Conservation (phyloP, 2,329 filamentous ascomycete species). For the Talaromyces sp. region DNA sequence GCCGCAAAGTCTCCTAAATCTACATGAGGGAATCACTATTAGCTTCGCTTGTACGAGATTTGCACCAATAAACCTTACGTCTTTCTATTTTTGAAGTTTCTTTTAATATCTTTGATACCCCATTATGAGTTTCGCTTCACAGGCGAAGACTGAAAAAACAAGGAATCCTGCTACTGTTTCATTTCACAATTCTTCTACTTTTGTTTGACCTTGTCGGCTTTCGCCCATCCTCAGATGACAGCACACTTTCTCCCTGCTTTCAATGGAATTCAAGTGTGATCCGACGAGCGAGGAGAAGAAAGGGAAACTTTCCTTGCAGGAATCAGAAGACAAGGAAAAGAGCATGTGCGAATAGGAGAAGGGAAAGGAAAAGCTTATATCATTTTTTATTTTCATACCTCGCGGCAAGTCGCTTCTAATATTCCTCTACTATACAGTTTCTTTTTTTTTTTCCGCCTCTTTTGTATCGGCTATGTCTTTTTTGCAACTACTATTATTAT, state of each 20-base stretch:
- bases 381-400: background rate
- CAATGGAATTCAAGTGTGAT: background rate
- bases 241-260: background rate
- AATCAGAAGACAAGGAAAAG: slow-evolving; percentile 4
- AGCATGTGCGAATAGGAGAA: slow-evolving; percentile 9
- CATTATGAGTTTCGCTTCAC: slow-evolving; percentile 13
- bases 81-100: slow-evolving; percentile 23
- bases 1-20: slow-evolving; percentile 35
- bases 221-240: background rate
- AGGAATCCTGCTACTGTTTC: slow-evolving; percentile 5
- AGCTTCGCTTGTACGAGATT: background rate
- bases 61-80: slow-evolving; percentile 13
- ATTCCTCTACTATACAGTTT: slow-evolving; percentile 6
- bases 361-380: slow-evolving; percentile 4
- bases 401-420: slow-evolving; percentile 5
- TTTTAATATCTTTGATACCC: slow-evolving; percentile 23
- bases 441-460: background rate
- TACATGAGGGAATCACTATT: slow-evolving; percentile 3
- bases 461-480: slow-evolving; percentile 15
- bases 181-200: slow-evolving; percentile 1
- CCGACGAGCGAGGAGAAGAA: background rate
- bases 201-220: background rate
- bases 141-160: slow-evolving; percentile 12
- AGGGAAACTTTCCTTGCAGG: background rate
- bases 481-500: slow-evolving; percentile 7